Evolutionary conservation across 179 eudicot species (phyloP).

Genomic region (Sideroxylon spinosum): DNA sequence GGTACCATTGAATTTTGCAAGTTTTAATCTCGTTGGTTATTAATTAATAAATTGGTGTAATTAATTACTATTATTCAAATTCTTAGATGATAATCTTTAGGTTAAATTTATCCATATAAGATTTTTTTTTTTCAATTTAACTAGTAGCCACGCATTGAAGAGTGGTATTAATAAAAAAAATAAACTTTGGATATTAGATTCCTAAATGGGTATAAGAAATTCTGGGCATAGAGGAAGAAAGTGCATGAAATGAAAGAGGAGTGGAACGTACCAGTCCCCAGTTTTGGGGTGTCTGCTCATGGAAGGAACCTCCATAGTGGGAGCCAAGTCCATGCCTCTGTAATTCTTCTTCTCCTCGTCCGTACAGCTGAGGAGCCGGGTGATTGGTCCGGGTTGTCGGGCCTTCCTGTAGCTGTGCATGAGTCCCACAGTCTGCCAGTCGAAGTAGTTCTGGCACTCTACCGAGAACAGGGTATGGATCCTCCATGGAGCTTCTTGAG

Average conservation of each 20-base stretch:
- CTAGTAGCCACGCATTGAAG: no score
- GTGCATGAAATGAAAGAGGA: background rate
- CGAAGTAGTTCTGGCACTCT: conserved; percentile 90
- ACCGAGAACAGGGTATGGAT: conserved; percentile 91
- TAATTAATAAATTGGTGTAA: no score
- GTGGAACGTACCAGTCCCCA: conserved; percentile 67
- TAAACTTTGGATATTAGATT: no score
- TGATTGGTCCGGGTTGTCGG: conserved; percentile 81
- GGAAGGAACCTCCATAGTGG: conserved; percentile 92
- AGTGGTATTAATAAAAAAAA: no score
- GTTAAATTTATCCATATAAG: no score
- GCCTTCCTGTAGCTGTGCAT: conserved; percentile 79
- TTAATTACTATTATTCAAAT: no score
- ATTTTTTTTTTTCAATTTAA: no score
- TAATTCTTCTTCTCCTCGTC: conserved; percentile 66
- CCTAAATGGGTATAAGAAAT: no score
- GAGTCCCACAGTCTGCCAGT: conserved; percentile 94
- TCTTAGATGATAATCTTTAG: no score
- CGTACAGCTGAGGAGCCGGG: conserved; percentile 92
- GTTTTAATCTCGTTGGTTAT: no score
- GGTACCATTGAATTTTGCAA: no score
- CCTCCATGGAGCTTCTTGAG: conserved; percentile 49
- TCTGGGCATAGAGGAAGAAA: no score
- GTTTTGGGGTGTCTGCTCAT: conserved; percentile 88
- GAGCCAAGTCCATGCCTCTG: conserved; percentile 82